phyloP scores from a whole-genome alignment of 805 yeast species.

The Barnettozyma sucrosica region DNA sequence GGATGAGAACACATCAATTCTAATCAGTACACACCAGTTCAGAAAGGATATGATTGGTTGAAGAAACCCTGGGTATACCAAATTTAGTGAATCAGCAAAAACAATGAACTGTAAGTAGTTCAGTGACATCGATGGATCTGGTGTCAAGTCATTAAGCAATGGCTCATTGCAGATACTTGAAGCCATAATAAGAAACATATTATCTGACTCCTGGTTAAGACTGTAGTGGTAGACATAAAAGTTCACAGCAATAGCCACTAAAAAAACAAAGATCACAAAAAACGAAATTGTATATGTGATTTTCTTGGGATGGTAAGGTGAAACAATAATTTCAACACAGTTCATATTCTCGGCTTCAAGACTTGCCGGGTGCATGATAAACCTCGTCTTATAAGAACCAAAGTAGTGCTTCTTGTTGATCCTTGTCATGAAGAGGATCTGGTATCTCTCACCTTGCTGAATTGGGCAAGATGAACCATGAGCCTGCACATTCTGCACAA shows the following conservation, averaged over 20 bases:
- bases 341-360: constrained; percentile 30
- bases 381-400: constrained; percentile 40
- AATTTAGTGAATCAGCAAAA: constrained; percentile 47
- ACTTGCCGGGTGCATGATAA: constrained; percentile 38
- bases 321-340: constrained; percentile 42
- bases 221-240: constrained; percentile 37
- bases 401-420: constrained; percentile 28
- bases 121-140: constrained; percentile 43
- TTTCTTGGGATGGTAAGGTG: constrained; percentile 40
- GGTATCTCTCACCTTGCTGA: constrained; percentile 20
- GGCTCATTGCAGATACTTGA: constrained; percentile 56
- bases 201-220: constrained; percentile 53
- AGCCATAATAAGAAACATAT: constrained; percentile 46
- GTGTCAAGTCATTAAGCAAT: constrained; percentile 49
- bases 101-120: constrained; percentile 55
- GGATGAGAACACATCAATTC: constrained; percentile 15
- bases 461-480: constrained; percentile 25
- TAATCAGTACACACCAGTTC: constrained; percentile 51
- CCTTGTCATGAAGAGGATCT: constrained; percentile 21
- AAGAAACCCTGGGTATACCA: constrained; percentile 57
- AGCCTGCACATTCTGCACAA: neutral
- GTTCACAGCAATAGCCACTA: constrained; percentile 31
- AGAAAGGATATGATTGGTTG: constrained; percentile 47
- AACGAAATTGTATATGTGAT: constrained; percentile 35
- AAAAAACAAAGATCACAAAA: constrained; percentile 36